A percentile compares a stretch with the other conserved stretches of the same genome.
phyloP scores from a whole-genome alignment of 768 basidiomycete species.

The Mycena galopus region DNA sequence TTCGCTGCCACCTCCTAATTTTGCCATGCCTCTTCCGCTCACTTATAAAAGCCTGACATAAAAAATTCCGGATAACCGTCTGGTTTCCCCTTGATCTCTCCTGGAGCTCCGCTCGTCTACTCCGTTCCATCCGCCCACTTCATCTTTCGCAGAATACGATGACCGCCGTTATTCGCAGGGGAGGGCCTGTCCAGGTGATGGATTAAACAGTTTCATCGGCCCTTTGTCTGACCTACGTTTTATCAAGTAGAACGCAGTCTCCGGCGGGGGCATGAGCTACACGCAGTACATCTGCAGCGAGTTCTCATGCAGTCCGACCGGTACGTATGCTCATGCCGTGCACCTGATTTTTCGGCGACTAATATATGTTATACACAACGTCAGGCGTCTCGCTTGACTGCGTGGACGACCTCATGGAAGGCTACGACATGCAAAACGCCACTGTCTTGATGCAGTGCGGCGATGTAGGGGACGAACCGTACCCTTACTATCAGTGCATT shows the following conservation, averaged over 20 bases:
- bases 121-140: background rate
- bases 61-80: background rate
- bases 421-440: conserved; percentile 2
- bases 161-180: background rate
- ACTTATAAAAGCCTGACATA: background rate
- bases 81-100: background rate
- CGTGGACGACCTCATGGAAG: background rate
- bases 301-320: background rate
- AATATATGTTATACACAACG: background rate
- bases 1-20: background rate
- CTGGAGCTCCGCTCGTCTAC: background rate
- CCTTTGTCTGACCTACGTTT: background rate
- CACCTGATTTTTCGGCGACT: background rate
- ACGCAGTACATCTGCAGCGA: background rate
- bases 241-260: background rate
- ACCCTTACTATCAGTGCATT: background rate
- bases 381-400: background rate
- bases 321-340: background rate
- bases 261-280: background rate
- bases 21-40: background rate
- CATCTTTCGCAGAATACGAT: background rate
- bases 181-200: background rate
- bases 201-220: background rate
- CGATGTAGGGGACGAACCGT: background rate
- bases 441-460: background rate